Base-by-base conservation (phyloP, 805 yeast species). In the Schizosaccharomyces lindneri region DNA sequence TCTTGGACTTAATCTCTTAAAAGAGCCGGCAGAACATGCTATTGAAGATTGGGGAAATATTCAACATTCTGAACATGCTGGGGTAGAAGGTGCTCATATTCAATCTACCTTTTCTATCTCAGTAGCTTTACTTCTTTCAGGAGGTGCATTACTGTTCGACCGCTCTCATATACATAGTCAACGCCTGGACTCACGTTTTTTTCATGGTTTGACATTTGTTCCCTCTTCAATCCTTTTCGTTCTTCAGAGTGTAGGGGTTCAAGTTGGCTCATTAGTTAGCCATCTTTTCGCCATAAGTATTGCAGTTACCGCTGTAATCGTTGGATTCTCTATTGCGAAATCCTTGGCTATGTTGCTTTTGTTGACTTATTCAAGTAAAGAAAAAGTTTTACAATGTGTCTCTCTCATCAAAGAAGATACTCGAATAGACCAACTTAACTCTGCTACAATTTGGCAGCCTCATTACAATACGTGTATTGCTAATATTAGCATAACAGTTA, bases 11-110 rank as follows among this genome's bases (percentile, higher is more conserved):
- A 55, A 32, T 31, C 60, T 55, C 9, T 39, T 55, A 5, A 55
- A 39, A 27, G 60, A 55, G 36, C 60, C 60, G 5, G 43, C 43
- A 5, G 60, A 55, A 39, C 43, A 55, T 55, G 60, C 60, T 32
- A 39, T 55, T 6, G 55, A 48, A 48, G 55, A 48, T 5, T 48
- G 55, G 55, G 55, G 55, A 19, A 48, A 48, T 24, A n/a, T 48
- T 15, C 29, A 48, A 13, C 55, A n/a, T 24, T n/a, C 7, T 2
- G 55, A 15, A 13, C 27, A 48, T 17, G 21, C n/a, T 43, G 48
- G 21, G 5, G 48, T n/a, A 6, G 55, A 48, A 24, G 24, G 17
- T 3, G 29, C 29, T n/a, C 55, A 48, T 24, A 48, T 48, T 48
- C 55, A 48, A n/a, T 48, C 24, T n/a, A 48, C 32, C 29, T 13